These are phyloP conservation scores for Globisporangium acanthophoron DNA, from an alignment of 352 stramenopile genomes.

Conservation along the genomic window DNA sequence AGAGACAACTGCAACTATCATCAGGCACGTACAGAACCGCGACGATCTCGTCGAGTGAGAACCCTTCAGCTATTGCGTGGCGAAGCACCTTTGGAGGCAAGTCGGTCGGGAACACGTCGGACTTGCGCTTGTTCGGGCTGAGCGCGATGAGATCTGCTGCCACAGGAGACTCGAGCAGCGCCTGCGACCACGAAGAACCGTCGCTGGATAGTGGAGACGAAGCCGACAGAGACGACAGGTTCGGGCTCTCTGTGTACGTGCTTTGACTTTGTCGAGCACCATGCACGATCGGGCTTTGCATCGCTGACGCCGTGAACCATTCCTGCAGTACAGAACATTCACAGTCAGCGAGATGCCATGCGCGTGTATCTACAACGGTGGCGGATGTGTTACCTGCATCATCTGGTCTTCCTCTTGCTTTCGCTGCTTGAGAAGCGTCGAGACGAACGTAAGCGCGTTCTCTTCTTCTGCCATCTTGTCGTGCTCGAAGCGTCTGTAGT, in stretches of 20 bases:
- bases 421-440: slow-evolving; percentile 37
- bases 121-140: slow-evolving; percentile 38
- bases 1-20: neutral
- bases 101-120: slow-evolving; percentile 44
- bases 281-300: slow-evolving; percentile 43
- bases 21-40: slow-evolving; percentile 42
- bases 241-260: slow-evolving; percentile 15
- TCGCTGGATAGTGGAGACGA: slow-evolving; percentile 6
- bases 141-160: slow-evolving; percentile 36
- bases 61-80: slow-evolving; percentile 45
- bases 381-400: slow-evolving; percentile 34
- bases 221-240: neutral
- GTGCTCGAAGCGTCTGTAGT: slow-evolving; percentile 47
- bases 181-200: slow-evolving; percentile 19
- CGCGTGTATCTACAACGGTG: too few species aligned
- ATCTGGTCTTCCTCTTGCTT: slow-evolving; percentile 44
- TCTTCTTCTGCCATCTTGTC: slow-evolving; percentile 34
- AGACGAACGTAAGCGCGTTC: slow-evolving; percentile 46
- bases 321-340: slow-evolving; percentile 14
- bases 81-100: slow-evolving; percentile 45
- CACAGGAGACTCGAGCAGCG: slow-evolving; percentile 34
- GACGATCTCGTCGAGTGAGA: slow-evolving; percentile 35
- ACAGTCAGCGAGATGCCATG: neutral
- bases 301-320: slow-evolving; percentile 47
- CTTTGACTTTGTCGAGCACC: slow-evolving; percentile 23